Conservation (phyloP, 148 eudicot species). For the Dysphania ambrosioides region DNA sequence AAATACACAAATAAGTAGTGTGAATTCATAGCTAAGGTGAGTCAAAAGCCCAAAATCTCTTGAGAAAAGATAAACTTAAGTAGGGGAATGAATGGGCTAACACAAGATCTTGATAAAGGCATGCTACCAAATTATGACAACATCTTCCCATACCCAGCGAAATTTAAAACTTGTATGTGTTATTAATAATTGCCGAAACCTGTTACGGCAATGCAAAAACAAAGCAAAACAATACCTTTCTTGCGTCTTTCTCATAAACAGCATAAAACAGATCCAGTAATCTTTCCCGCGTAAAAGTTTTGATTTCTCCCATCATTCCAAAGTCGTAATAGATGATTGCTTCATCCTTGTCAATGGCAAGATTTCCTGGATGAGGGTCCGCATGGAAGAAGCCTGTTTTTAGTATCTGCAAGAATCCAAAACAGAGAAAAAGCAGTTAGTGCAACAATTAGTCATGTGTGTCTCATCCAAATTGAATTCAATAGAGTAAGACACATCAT, state of each 20-base stretch:
- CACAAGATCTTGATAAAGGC: not conserved
- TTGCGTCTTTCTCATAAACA: conserved; percentile 87
- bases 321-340: conserved; percentile 93
- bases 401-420: conserved; percentile 54
- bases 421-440: not conserved
- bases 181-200: not conserved
- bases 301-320: conserved; percentile 99
- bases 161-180: not conserved
- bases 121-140: not conserved
- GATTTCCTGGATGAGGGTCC: conserved; percentile 99
- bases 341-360: conserved; percentile 93
- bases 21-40: not conserved
- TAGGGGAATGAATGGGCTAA: not conserved
- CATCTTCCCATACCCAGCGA: not conserved
- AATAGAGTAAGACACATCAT: not conserved
- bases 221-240: conserved; percentile 59
- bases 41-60: not conserved
- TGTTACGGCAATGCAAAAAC: not conserved
- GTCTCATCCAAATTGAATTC: no score
- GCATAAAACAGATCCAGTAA: conserved; percentile 88
- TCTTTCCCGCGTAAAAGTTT: conserved; percentile 79
- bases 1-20: not conserved
- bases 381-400: conserved; percentile 98
- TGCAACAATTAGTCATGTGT: not conserved
- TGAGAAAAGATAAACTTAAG: not conserved